These are phyloP conservation scores for Dovyalis caffra DNA, from an alignment of 345 rosid species.

Conservation along the genomic window DNA sequence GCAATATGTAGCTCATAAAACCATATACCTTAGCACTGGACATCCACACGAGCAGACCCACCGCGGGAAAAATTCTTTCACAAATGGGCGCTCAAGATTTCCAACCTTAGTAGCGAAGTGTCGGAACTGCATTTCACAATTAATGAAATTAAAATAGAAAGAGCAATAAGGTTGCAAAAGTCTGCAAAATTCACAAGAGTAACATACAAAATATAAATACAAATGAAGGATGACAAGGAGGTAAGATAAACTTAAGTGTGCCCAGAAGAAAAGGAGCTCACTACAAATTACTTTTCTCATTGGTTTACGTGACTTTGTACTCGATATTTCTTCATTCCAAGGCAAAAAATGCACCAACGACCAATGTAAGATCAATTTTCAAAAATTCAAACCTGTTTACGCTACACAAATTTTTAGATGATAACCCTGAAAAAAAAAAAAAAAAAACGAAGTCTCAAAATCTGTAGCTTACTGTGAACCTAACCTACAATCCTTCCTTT, in stretches of 20 bases:
- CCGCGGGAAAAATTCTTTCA: slow-evolving; percentile 87
- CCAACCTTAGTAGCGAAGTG: slow-evolving; percentile 91
- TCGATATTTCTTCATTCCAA: too few relatives aligned
- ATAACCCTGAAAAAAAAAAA: too few relatives aligned
- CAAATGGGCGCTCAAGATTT: slow-evolving; percentile 94
- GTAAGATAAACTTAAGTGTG: too few relatives aligned
- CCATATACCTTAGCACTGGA: slow-evolving; percentile 75
- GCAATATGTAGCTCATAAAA: slow-evolving; percentile 9
- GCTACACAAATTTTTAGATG: background rate
- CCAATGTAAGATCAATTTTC: too few relatives aligned
- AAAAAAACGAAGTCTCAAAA: too few relatives aligned
- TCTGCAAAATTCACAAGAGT: background rate
- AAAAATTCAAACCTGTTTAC: too few relatives aligned
- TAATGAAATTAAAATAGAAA: slow-evolving; percentile 10
- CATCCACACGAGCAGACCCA: slow-evolving; percentile 93
- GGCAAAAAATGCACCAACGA: too few relatives aligned
- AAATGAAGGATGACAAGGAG: too few relatives aligned
- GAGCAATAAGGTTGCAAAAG: background rate
- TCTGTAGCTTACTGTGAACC: too few relatives aligned
- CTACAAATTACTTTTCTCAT: too few relatives aligned
- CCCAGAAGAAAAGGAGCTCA: too few relatives aligned
- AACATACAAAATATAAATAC: background rate
- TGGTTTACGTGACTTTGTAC: too few relatives aligned
- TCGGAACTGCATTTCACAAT: slow-evolving; percentile 66
- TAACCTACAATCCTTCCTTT: background rate